phyloP scores from a whole-genome alignment of 192 early-diverging fungal genomes.

The Entrophospora sp. region DNA sequence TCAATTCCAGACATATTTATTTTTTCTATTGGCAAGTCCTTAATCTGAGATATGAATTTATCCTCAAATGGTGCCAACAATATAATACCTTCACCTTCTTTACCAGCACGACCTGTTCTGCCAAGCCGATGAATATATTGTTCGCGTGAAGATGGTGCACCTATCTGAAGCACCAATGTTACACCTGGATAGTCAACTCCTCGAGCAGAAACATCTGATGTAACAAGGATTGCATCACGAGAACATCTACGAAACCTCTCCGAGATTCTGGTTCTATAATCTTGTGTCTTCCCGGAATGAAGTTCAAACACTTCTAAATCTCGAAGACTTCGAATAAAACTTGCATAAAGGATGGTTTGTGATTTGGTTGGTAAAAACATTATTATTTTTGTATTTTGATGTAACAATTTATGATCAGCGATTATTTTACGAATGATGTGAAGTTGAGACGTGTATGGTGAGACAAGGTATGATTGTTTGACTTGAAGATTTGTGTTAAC shows the following conservation, averaged over 20 bases:
- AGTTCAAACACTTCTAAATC: slow-evolving; percentile 48
- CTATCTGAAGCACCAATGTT: slow-evolving; percentile 81
- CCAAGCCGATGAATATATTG: slow-evolving; percentile 96
- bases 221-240: slow-evolving; percentile 64
- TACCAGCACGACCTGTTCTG: slow-evolving; percentile 92
- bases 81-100: slow-evolving; percentile 77
- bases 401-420: slow-evolving; percentile 43
- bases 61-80: slow-evolving; percentile 74
- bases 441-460: slow-evolving; percentile 55
- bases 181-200: slow-evolving; percentile 97
- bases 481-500: slow-evolving; percentile 72
- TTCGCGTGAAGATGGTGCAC: slow-evolving; percentile 70
- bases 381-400: slow-evolving; percentile 71
- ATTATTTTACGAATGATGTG: slow-evolving; percentile 57
- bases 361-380: slow-evolving; percentile 84
- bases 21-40: too few species aligned
- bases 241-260: slow-evolving; percentile 60
- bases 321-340: slow-evolving; percentile 46
- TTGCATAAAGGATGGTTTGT: slow-evolving; percentile 51
- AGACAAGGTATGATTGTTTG: slow-evolving; percentile 66
- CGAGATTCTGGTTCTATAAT: slow-evolving; percentile 58
- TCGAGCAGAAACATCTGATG: slow-evolving; percentile 93
- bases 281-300: slow-evolving; percentile 76
- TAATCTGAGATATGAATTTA: slow-evolving; percentile 59
- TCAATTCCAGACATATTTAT: slow-evolving; percentile 23